These are phyloP conservation scores for Ziziphus jujuba DNA, from an alignment of 306 rosid genomes.

Conservation along the genomic window DNA sequence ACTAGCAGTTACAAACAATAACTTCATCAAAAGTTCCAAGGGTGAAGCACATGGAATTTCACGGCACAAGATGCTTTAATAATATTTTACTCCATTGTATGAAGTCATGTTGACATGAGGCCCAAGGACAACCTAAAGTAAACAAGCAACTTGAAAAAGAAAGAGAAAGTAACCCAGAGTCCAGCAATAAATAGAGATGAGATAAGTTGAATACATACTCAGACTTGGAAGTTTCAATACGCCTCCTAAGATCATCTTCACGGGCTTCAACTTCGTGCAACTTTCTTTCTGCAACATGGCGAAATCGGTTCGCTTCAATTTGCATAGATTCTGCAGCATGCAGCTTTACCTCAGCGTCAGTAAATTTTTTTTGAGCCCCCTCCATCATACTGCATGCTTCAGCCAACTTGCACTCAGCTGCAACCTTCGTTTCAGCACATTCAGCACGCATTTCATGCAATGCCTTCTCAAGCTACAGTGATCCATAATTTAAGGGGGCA, in stretches of 20 bases:
- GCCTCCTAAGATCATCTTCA: constrained; percentile 87
- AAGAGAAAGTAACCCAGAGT: background rate
- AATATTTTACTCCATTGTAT: background rate
- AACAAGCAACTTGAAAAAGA: background rate
- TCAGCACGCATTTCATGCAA: constrained; percentile 90
- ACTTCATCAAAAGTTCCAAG: too few relatives aligned
- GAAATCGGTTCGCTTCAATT: constrained; percentile 68
- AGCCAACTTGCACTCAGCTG: constrained; percentile 73
- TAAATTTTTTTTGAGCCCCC: constrained; percentile 62
- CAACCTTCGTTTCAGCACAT: constrained; percentile 90
- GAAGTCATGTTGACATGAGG: background rate
- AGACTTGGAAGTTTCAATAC: constrained; percentile 62
- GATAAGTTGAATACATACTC: constrained; percentile 53
- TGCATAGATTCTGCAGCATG: constrained; percentile 74
- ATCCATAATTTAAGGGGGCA: too few relatives aligned
- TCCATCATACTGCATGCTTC: constrained; percentile 68
- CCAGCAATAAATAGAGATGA: background rate
- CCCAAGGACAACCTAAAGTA: constrained; percentile 4
- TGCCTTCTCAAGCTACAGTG: constrained; percentile 82
- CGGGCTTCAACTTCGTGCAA: constrained; percentile 88
- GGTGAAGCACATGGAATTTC: background rate
- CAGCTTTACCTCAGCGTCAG: constrained; percentile 70
- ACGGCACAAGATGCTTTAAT: background rate
- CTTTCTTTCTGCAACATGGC: constrained; percentile 74
- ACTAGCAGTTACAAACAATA: background rate